Evolutionary conservation across 176 grass and related monocot species (phyloP), one percentile per base, ranked within the genome.

Genomic region (Carex scoparia): DNA sequence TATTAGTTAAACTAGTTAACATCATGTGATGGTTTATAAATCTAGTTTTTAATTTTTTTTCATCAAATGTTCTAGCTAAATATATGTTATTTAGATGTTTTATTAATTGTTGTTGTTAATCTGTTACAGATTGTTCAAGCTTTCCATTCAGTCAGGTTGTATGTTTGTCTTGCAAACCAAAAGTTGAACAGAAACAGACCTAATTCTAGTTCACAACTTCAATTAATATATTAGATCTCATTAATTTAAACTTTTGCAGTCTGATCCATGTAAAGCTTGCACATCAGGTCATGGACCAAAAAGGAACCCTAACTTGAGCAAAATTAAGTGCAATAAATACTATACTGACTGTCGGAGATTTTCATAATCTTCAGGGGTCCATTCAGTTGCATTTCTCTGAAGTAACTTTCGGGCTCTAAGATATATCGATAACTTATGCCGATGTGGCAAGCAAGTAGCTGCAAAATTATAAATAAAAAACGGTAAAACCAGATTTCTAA

Each of bases 281-380:
- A 18, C 53, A 55, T 15, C 12, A 78, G 53, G 53, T 42, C 30
- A 78, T 78, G 56, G 16, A 23, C 11, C 35, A 81, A 32, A 75
- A 15, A 88, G 60, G 63, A 18, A n/a, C n/a, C 23, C 61, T n/a
- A 53, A 53, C 65, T 87, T 62, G 1, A 56, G 16, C 7, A 38
- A 90, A 59, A 15, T 10, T 81, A 4, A 67, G 35, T 79, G 7
- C 3, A 53, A 44, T 23, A 84, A 67, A 61, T 49, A 64, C 37
- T 44, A 84, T 62, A 82, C 62, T 68, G 86, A 97, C 95, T 49
- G 55, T 33, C 55, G 81, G 78, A 97, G 51, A 13, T 16, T 42
- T 27, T 94, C 89, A 7, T 77, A 85, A 56, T 98, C 95, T 85
- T 98, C 87, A 1, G 72, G 14, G 16, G 84, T 88, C 95, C 95